Evolutionary conservation across 371 early-diverging fungal genomes (phyloP), one percentile per base, ranked within the genome.

Genomic region (Mucor racemosus): DNA sequence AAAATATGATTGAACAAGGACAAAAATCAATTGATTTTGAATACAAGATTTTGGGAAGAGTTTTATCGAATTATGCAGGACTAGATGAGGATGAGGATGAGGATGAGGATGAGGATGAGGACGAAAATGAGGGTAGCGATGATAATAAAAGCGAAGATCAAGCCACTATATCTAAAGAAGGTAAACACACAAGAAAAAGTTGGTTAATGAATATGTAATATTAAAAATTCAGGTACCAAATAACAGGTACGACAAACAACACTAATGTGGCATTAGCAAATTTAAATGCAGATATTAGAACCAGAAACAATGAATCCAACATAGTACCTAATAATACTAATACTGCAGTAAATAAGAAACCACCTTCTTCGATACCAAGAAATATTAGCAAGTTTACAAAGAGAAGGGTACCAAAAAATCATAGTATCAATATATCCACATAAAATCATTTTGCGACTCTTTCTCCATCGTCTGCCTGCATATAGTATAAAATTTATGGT

Each of bases 1-100:
- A 78, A 40, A 58, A 67, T 13, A 67, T 84, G 77, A 77, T 82
- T 50, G 73, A 74, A 31, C 64, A 73, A 35, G 84, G 76, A 17
- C 69, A 80, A 59, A 71, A 76, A 34, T 80, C 82, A 0, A 58
- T 84, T 33, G 71, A 68, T 17, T 81, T 66, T 61, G 75, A 81
- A 61, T 78, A 72, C 57, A 79, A 77, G 38, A 71, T 68, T 14
- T n/a, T 72, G 57, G 79, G 76, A 44, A 70, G 82, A 41, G 82
- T 81, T 1, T 41, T 81, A 41, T 72, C 79, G 0, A 67, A 76
- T 36, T 79, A 77, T 62, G 26, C 54, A 38, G 61, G 36, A 60
- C 42, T 58, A 10, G 67, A 67, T 3, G 68, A 68, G 0, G 71
- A 63, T 0, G 62, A 50, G 0, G 68, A 58, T 0, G 62, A 50